Base-by-base conservation (phyloP, 1,284 basidiomycete genomes). In the Leccinum colubrinum region DNA sequence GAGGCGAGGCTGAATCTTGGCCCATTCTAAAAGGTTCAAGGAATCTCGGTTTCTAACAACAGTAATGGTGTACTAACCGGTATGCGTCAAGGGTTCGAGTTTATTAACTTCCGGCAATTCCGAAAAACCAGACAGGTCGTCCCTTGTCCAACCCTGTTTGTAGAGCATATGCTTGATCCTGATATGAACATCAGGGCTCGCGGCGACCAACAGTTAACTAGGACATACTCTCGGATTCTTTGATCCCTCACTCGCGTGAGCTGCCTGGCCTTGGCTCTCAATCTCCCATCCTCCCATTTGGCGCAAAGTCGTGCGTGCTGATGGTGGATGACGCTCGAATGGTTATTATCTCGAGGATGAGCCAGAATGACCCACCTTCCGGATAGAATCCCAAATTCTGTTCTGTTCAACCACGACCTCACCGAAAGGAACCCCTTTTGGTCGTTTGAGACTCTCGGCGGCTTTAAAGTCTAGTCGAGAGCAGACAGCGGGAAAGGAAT, bases 71-170 rank as follows among this genome's bases (percentile, higher is more conserved):
- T 6, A 56, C 67, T 68, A 41, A 68, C 65, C 65, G 9, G 46
- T 3, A 22, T 62, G 37, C 2, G 65, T 66, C 39, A 67, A 17
- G 7, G 59, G 56, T 15, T 67, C 58, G 0, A 46, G 41, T 30
- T 51, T 67, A 5, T 39, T 62, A 6, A 65, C 67, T 58, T 69
- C 12, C 1, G 65, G 67, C 12, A 65, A 43, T 6, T 0, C 15
- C 41, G 43, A 30, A 37, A 69, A 30, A 8, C 1, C 0, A 22
- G 14, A 7, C 22, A 33, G 17, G n/a, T 30, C 5, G 14, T n/a
- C 1, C 2, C 48, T n/a, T 17, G 12, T 58, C 63, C 25, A 54
- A 3, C 14, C 43, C 50, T 7, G 4, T 30, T 30, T 30, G 30
- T 30, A 5, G 25, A 67, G 56, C 33, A 20, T 55, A 22, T 1